phyloP scores from a whole-genome alignment of 2,329 filamentous ascomycete genomes.

The Cercospora citrullina region DNA sequence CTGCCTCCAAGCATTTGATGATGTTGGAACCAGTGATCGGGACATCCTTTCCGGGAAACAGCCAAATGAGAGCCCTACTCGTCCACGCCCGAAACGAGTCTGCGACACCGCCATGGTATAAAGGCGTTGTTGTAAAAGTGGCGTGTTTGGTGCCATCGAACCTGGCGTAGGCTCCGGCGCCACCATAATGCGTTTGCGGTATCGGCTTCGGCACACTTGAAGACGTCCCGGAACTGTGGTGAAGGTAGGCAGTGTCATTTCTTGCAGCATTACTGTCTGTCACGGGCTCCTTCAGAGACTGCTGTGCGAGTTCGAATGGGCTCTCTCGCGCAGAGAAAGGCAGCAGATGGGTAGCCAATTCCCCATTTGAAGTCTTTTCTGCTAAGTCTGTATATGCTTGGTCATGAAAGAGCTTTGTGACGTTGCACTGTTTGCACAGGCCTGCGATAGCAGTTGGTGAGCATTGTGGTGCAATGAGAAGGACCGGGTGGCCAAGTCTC shows the following conservation, averaged over 20 bases:
- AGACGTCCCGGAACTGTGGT: slow-evolving; percentile 66
- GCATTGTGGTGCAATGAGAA: slow-evolving; percentile 58
- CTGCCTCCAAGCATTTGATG: slow-evolving; percentile 48
- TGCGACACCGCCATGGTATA: slow-evolving; percentile 66
- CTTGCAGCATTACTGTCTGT: slow-evolving; percentile 28
- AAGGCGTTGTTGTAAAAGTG: slow-evolving; percentile 65
- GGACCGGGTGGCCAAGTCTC: slow-evolving; percentile 54
- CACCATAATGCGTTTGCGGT: slow-evolving; percentile 57
- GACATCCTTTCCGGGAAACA: slow-evolving; percentile 58
- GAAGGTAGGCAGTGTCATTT: slow-evolving; percentile 56
- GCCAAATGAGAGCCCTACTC: slow-evolving; percentile 59
- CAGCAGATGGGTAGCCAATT: slow-evolving; percentile 12
- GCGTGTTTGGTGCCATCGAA: slow-evolving; percentile 46
- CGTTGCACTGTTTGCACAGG: slow-evolving; percentile 52
- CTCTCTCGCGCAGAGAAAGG: slow-evolving; percentile 18
- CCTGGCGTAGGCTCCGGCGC: slow-evolving; percentile 56
- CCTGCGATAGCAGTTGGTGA: slow-evolving; percentile 52
- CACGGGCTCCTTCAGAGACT: not conserved
- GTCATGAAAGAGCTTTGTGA: slow-evolving; percentile 51
- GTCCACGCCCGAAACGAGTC: slow-evolving; percentile 65
- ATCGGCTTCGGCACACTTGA: slow-evolving; percentile 65
- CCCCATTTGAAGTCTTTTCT: not conserved
- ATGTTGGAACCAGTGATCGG: slow-evolving; percentile 61
- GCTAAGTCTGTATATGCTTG: slow-evolving; percentile 41
- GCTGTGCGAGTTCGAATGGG: slow-evolving; percentile 14